These are phyloP conservation scores for Penicillium crystallinum DNA, from an alignment of 495 filamentous ascomycete species.

Conservation along the genomic window DNA sequence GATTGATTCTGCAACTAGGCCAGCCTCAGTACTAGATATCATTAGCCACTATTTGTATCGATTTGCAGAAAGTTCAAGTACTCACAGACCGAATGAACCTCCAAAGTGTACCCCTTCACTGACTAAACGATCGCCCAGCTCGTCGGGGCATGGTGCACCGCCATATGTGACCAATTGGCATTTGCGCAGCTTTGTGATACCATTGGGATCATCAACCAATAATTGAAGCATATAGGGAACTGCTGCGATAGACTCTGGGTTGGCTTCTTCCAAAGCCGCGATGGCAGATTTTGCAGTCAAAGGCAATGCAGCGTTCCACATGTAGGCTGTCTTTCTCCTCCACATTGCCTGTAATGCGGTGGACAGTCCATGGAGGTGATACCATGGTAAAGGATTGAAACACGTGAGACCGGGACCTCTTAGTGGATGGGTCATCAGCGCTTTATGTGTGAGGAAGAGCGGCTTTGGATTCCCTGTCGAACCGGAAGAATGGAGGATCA, in stretches of 20 bases:
- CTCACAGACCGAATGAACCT: constrained; percentile 50
- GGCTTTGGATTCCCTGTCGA: constrained; percentile 57
- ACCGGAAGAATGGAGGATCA: constrained; percentile 55
- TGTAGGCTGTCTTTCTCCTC: constrained; percentile 43
- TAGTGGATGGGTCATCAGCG: constrained; percentile 35
- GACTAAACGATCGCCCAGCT: constrained; percentile 51
- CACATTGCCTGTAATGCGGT: constrained; percentile 47
- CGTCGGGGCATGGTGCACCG: constrained; percentile 52
- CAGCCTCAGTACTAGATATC: constrained; percentile 47
- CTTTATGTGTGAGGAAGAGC: constrained; percentile 35
- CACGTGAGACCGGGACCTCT: constrained; percentile 36
- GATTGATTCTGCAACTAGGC: constrained; percentile 46
- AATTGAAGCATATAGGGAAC: constrained; percentile 56
- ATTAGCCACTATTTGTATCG: neutral
- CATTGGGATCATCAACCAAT: constrained; percentile 43
- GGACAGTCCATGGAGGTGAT: constrained; percentile 47
- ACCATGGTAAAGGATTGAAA: constrained; percentile 53
- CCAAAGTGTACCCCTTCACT: constrained; percentile 44
- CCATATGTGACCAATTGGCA: constrained; percentile 48
- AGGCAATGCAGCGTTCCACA: constrained; percentile 51
- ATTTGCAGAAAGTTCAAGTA: neutral
- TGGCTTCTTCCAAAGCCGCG: constrained; percentile 40
- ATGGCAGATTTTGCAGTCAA: constrained; percentile 47
- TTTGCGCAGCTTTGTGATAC: constrained; percentile 38
- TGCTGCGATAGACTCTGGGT: constrained; percentile 47